Evolutionary conservation across 1,139 yeast genomes (phyloP), one percentile per base, ranked within the genome.

Genomic region (Hansenula sp.): DNA sequence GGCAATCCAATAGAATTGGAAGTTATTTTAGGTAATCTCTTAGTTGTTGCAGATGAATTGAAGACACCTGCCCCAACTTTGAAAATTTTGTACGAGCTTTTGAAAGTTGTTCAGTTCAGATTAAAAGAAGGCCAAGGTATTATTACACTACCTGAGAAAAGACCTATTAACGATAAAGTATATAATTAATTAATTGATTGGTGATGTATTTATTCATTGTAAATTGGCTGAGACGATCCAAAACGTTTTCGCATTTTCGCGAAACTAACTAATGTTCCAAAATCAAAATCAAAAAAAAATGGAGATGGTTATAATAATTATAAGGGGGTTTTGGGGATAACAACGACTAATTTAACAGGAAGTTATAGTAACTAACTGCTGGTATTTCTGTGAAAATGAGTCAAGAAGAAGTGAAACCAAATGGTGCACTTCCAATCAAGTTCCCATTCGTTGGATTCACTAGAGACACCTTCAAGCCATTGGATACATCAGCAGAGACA

Each of bases 1-100:
- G 68, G 69, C 4, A 77, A 76, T 47, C 69, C 73, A 35, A 64
- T 77, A 53, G 84, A 78, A 50, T 53, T 76, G 37, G 82, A 78
- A 50, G 70, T 72, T 16, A 75, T 77, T 36, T 60, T 77, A 42
- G 82, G 83, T 3, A 76, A 75, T 51, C 69, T 79, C 1, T 56
- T 77, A 37, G 60, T 52, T 37, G 65, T 73, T 20, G 82, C 79
- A 1, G 52, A 56, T 22, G 66, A 62, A 40, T 66, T 75, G 44
- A 59, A 64, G 1, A 75, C 77, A 8, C 51, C 59, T 3, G 61
- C 76, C 2, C 82, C 82, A 3, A 56, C 59, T n/a, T 63, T 77
- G 37, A 48, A 55, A 28, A 38, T 70, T 18, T 44, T 72, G 29
- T 71, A 69, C 47, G 49, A 62, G 26, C 55, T 71, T 35, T 56